phyloP scores from a whole-genome alignment of 169 alveolate species.

The Plasmodium adleri region DNA sequence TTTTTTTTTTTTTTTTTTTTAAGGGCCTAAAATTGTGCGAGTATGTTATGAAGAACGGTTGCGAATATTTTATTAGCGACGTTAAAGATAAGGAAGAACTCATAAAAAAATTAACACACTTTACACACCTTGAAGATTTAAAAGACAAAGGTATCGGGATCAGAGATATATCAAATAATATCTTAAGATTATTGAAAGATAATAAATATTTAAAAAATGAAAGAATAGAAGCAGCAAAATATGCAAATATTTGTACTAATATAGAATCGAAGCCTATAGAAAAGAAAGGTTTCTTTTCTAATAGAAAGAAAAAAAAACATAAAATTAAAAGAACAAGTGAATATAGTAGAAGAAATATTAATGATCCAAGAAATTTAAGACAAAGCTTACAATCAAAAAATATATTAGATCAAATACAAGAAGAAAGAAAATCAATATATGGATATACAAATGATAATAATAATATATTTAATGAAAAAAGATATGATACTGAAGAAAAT shows the following conservation, averaged over 20 bases:
- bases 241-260: constrained; percentile 66
- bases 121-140: constrained; percentile 58
- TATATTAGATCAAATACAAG: constrained; percentile 59
- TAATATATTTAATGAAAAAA: constrained; percentile 10
- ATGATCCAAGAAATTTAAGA: constrained; percentile 7
- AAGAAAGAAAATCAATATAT: constrained; percentile 36
- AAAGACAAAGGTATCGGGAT: constrained; percentile 57
- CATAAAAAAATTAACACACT: constrained; percentile 60
- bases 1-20: constrained; percentile 11
- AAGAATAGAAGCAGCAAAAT: constrained; percentile 76
- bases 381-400: constrained; percentile 14
- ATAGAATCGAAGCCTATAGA: constrained; percentile 60
- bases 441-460: constrained; percentile 36
- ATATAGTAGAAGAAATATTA: constrained; percentile 29
- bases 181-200: constrained; percentile 37
- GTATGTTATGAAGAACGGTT: constrained; percentile 70
- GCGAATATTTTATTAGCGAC: constrained; percentile 72
- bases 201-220: constrained; percentile 64
- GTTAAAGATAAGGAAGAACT: constrained; percentile 66
- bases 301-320: constrained; percentile 27
- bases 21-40: constrained; percentile 66
- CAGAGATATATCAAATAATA: constrained; percentile 71
- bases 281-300: constrained; percentile 63
- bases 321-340: constrained; percentile 11
- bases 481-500: neutral